phyloP scores from a whole-genome alignment of 2,329 filamentous ascomycete species.

The Clonostachys sp. region DNA sequence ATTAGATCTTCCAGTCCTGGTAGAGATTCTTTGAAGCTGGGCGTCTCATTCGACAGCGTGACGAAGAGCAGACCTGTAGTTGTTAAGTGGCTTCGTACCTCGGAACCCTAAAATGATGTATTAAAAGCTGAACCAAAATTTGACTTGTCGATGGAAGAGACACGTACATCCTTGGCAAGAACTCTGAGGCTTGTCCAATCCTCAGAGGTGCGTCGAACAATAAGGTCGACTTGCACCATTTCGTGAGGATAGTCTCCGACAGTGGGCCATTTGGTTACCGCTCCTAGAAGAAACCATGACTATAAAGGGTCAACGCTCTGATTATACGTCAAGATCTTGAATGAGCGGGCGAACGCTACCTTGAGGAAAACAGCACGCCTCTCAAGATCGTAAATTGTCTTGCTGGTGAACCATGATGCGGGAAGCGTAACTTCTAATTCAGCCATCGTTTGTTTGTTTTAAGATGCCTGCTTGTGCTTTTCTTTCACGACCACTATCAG shows the following conservation, averaged over 20 bases:
- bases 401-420: not conserved
- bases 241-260: not conserved
- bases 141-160: too few relatives aligned
- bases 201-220: not conserved
- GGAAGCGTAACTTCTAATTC: not conserved
- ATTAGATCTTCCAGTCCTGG: constrained; percentile 43
- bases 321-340: too few relatives aligned
- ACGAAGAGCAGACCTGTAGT: constrained; percentile 47
- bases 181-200: not conserved
- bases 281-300: not conserved
- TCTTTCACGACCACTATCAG: too few relatives aligned
- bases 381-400: not conserved
- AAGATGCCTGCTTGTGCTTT: too few relatives aligned
- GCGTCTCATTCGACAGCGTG: constrained; percentile 38
- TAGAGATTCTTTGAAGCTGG: constrained; percentile 49
- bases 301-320: not conserved
- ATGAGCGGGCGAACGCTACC: not conserved
- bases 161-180: not conserved
- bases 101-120: constrained; percentile 3
- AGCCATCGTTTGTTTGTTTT: too few relatives aligned
- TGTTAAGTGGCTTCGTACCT: constrained; percentile 26
- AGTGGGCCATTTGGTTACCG: not conserved
- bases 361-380: not conserved
- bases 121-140: too few relatives aligned
- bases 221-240: not conserved